Evolutionary conservation across 2,329 filamentous ascomycete genomes (phyloP).

Genomic region (Talaromyces verruculosus): DNA sequence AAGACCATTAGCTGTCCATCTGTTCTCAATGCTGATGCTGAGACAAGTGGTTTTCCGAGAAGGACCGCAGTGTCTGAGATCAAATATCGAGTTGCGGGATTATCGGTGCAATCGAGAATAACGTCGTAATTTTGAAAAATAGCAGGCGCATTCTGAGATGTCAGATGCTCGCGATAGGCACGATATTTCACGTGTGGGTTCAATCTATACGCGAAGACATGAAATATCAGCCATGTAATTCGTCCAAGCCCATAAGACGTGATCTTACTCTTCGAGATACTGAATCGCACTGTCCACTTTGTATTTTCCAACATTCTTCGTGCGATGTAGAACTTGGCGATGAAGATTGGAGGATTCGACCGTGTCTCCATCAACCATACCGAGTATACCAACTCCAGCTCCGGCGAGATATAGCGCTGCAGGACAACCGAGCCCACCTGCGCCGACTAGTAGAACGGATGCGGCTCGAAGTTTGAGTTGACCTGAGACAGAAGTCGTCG

Average conservation of each 20-base stretch:
- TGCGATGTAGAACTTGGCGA: slow-evolving; percentile 81
- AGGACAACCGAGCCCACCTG: slow-evolving; percentile 87
- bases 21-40: slow-evolving; percentile 81
- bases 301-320: slow-evolving; percentile 65
- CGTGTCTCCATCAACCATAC: slow-evolving; percentile 80
- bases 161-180: slow-evolving; percentile 64
- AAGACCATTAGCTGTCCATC: slow-evolving; percentile 89
- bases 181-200: slow-evolving; percentile 71
- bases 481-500: slow-evolving; percentile 49
- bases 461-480: slow-evolving; percentile 71
- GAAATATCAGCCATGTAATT: neutral
- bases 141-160: slow-evolving; percentile 63
- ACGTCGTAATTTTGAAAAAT: slow-evolving; percentile 74
- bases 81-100: slow-evolving; percentile 85
- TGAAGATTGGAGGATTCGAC: slow-evolving; percentile 92
- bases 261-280: slow-evolving; percentile 56
- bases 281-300: slow-evolving; percentile 78
- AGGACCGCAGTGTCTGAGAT: slow-evolving; percentile 88
- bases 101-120: slow-evolving; percentile 92
- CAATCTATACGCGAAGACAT: slow-evolving; percentile 50
- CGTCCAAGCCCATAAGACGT: no score
- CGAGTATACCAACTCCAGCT: slow-evolving; percentile 79
- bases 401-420: slow-evolving; percentile 90
- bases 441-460: slow-evolving; percentile 77
- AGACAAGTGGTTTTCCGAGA: slow-evolving; percentile 75